Evolutionary conservation across 139 green algal genomes (phyloP), one percentile per base, ranked within the genome.

Genomic region (Coccomyxa sp.): DNA sequence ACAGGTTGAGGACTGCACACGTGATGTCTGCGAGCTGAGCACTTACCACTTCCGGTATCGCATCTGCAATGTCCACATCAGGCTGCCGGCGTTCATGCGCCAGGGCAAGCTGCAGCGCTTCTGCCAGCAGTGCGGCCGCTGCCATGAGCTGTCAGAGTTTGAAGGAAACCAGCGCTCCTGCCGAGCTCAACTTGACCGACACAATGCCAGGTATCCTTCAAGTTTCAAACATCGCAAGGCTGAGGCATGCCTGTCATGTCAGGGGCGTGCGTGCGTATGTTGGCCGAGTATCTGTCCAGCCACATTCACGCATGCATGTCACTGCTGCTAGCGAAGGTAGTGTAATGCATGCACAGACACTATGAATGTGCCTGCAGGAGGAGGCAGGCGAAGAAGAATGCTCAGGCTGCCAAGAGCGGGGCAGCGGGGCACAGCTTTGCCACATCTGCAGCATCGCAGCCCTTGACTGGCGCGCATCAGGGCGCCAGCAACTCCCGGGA

Each of bases 71-170:
- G 75, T 72, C 72, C 79, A 82, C 55, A 90, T 92, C 82, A 89
- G 87, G 81, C 81, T 90, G 73, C 85, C 86, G 27, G 74, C 86
- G 71, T 87, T 93, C 24, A 73, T 91, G 77, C 88, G 88, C 80
- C 81, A 88, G 36, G 86, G 87, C 24, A 82, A 83, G 4, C 77
- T 89, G 82, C 86, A 92, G 84, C 89, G 90, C 72, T 95, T 95
- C 88, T 95, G 91, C 82, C 91, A 95, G 83, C 64, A 71, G 64
- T 71, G 64, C 36, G 70, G 70, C 0, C 87, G 91, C 64, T 95
- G 94, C 75, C 93, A 97, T 50, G 83, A 91, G 54, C 84, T 95
- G 34, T 73, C 78, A 0, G 88, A 89, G 29, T 97, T 97, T 81
- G 92, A 97, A 68, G 86, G 88, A 38, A 83, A 82, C 38, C 87